phyloP scores from a whole-genome alignment of 2,329 filamentous ascomycete species.

The Botrytis fabae region DNA sequence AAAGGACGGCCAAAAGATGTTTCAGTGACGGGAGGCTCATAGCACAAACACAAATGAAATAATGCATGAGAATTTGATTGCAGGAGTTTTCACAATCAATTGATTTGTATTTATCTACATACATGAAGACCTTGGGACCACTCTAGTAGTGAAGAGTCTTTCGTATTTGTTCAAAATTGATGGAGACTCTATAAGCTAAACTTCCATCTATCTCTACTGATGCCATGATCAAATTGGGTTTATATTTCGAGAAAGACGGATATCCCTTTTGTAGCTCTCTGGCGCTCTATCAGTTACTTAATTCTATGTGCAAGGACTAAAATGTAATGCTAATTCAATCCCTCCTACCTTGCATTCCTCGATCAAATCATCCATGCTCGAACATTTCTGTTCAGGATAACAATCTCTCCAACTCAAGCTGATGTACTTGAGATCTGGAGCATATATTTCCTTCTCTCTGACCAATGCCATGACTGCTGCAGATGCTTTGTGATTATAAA shows the following conservation, averaged over 20 bases:
- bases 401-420: not conserved
- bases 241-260: too few species aligned
- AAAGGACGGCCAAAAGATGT: not conserved
- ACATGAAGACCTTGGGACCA: not conserved
- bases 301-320: too few species aligned
- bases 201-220: not conserved
- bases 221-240: too few species aligned
- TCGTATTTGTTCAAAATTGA: not conserved
- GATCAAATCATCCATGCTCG: not conserved
- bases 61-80: too few species aligned
- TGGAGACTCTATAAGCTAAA: not conserved
- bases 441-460: slow-evolving; percentile 2
- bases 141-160: not conserved
- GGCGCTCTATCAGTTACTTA: not conserved
- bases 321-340: not conserved
- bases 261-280: not conserved
- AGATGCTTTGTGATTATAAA: not conserved
- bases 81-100: not conserved
- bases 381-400: not conserved
- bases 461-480: not conserved
- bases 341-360: not conserved
- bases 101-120: not conserved
- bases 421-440: slow-evolving; percentile 6
- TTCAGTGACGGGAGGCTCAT: not conserved
- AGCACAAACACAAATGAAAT: not conserved